Evolutionary conservation across 257 asterid species (phyloP), one percentile per base, ranked within the genome.

Genomic region (Przewalskia tangutica): DNA sequence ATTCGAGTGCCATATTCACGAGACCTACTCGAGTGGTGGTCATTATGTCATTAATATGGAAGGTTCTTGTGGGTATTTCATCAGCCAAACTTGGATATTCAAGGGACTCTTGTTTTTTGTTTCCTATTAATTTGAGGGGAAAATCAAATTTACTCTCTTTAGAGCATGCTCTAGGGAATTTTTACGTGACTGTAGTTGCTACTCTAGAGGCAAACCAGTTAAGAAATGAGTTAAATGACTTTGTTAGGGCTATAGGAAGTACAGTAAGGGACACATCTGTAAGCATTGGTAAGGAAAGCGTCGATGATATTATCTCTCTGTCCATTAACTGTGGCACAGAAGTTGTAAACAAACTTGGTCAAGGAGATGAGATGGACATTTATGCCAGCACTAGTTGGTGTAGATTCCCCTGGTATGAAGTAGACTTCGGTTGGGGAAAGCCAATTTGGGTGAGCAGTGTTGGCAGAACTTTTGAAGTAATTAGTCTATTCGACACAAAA

Each of bases 351-450:
- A 44, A 50, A 17, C 46, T 51, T 10, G 10, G 5, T 18, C 81
- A 14, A 7, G 3, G 32, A 8, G 70, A 13, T 1, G 50, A 7
- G 2, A 38, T 59, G 36, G 83, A 82, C 27, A 62, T 18, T 8
- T 67, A 48, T 53, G 0, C 70, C 0, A 10, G 66, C 48, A 46
- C 80, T 4, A 83, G 86, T 40, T 64, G 78, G 86, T 83, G 86
- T 16, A 65, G 20, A 55, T 70, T 83, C 3, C 73, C 81, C 7
- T 6, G 51, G 8, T 65, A 73, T 6, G 82, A 83, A 70, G 84
- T 66, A n/a, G 84, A 82, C 60, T 83, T 85, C 76, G 88, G 83
- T 5, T 78, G 85, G 89, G 87, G 89, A 73, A 84, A 81, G 32
- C 87, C 89, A 44, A 42, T 10, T 1, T 86, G 88, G 88, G 79